Evolutionary conservation across 495 filamentous ascomycete species (phyloP).

Genomic region (Darksidea phi): DNA sequence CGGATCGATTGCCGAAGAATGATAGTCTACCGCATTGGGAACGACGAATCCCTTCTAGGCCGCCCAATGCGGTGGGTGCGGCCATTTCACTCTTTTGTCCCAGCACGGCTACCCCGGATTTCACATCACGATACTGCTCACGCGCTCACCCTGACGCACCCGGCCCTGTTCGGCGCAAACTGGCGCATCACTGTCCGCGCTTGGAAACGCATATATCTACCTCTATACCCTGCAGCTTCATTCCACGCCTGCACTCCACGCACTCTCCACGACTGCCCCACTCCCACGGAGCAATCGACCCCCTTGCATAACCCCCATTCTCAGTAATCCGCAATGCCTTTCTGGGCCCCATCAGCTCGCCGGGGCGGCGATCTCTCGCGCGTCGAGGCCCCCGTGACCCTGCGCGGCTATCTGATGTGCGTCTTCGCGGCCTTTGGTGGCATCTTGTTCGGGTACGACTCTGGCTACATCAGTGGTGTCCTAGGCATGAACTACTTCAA

Average conservation of each 20-base stretch:
- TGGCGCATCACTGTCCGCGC: neutral
- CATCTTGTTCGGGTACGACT: constrained; percentile 48
- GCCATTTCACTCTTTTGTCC: neutral
- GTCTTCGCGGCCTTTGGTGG: constrained; percentile 47
- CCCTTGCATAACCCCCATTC: neutral
- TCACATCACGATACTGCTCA: constrained; percentile 2
- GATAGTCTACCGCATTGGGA: too few relatives aligned
- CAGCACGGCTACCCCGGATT: neutral
- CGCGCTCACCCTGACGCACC: neutral
- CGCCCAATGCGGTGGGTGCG: neutral
- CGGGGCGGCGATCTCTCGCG: constrained; percentile 32
- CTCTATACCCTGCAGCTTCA: too few relatives aligned
- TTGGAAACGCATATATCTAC: neutral
- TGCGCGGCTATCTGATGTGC: constrained; percentile 44
- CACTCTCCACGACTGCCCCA: too few relatives aligned
- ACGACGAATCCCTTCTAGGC: neutral
- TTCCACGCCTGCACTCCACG: neutral
- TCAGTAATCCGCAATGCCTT: constrained; percentile 8
- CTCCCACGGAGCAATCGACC: neutral
- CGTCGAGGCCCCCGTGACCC: constrained; percentile 46
- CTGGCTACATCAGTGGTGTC: constrained; percentile 46
- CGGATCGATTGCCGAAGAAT: too few relatives aligned
- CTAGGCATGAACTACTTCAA: constrained; percentile 37
- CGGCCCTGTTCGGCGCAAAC: neutral
- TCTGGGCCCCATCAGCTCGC: constrained; percentile 29